phyloP scores from a whole-genome alignment of 202 grass and related monocot species.

The Setaria italica region DNA sequence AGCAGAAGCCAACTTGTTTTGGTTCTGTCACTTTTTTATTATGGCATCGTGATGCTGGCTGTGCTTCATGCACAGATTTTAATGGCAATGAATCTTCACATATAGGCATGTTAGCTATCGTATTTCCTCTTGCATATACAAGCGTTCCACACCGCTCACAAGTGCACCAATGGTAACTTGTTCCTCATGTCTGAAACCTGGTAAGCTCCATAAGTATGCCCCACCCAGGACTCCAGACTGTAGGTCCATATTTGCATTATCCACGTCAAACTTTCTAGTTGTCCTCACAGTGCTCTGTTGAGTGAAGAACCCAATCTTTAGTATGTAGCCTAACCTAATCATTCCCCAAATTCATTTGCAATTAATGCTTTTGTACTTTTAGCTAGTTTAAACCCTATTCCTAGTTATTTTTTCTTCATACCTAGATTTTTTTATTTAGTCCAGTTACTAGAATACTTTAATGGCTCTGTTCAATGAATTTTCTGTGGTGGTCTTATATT shows the following conservation, averaged over 20 bases:
- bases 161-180: not conserved
- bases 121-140: not conserved
- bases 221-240: not conserved
- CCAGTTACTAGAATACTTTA: not conserved
- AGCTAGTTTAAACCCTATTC: not conserved
- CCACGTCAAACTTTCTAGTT: not conserved
- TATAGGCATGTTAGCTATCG: not conserved
- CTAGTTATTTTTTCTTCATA: not conserved
- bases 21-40: not conserved
- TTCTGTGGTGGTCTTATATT: not conserved
- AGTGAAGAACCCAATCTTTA: slow-evolving; percentile 8
- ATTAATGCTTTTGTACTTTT: not conserved
- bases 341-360: not conserved
- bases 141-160: not conserved
- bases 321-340: not conserved
- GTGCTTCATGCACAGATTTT: not conserved
- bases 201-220: not conserved
- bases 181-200: not conserved
- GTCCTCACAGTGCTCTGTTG: not conserved
- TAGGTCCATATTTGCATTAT: slow-evolving; percentile 11
- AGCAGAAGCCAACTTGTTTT: slow-evolving; percentile 18
- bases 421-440: not conserved
- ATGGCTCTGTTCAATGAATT: not conserved
- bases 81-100: not conserved
- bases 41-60: not conserved